Evolutionary conservation across 192 early-diverging fungal genomes (phyloP).

Genomic region (Pilaira anomala): DNA sequence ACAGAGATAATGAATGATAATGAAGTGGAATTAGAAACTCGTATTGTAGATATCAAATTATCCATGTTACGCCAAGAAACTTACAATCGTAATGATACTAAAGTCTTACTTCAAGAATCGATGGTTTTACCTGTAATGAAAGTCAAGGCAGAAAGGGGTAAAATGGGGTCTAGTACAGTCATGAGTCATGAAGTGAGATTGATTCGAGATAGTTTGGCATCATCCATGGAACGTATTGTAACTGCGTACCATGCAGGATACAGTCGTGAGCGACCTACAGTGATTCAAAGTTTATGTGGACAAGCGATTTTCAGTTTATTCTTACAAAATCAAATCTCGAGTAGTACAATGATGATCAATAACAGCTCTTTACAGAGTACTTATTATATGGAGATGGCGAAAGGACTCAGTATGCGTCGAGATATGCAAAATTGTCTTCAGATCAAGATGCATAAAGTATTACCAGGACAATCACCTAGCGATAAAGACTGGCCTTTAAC

Average conservation of each 20-base stretch:
- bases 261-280: not conserved
- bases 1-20: not conserved
- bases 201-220: constrained; percentile 2
- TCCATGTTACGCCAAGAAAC: too few species aligned
- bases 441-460: constrained; percentile 39
- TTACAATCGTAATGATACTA: too few species aligned
- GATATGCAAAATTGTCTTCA: constrained; percentile 55
- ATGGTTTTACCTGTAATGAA: constrained; percentile 15
- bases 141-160: not conserved
- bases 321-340: constrained; percentile 15
- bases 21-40: not conserved
- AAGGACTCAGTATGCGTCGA: constrained; percentile 55
- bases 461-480: not conserved
- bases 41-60: too few species aligned
- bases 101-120: not conserved
- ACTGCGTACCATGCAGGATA: constrained; percentile 36
- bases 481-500: constrained; percentile 10
- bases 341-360: not conserved
- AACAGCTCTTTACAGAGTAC: constrained; percentile 33
- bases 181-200: not conserved
- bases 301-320: constrained; percentile 12
- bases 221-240: constrained; percentile 35
- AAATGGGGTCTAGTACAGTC: not conserved
- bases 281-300: constrained; percentile 12
- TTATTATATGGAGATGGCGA: constrained; percentile 60